Conservation (phyloP, 1,139 yeast genomes). For the Pichia sorboxylosa region DNA sequence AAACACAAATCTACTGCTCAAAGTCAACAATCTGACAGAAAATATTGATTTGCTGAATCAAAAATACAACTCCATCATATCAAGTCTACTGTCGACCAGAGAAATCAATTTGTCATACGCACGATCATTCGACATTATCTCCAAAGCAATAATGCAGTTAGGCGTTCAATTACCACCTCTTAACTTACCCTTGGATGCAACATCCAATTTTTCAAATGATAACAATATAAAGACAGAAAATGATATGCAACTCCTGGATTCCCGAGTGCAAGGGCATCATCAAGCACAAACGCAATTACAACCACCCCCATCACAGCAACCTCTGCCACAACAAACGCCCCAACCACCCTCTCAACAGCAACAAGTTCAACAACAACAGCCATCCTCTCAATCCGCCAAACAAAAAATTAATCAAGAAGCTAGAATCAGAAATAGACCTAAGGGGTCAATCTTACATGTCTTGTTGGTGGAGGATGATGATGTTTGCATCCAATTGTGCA, state of each 20-base stretch:
- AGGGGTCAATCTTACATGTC: constrained; percentile 43
- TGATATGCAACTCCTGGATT: not conserved
- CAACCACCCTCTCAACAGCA: not conserved
- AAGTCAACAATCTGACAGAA: constrained; percentile 11
- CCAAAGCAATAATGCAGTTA: constrained; percentile 38
- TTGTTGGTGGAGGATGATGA: constrained; percentile 79
- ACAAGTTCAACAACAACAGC: not conserved
- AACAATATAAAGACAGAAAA: not conserved
- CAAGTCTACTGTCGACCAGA: constrained; percentile 45
- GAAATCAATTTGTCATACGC: constrained; percentile 45
- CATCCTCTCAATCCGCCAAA: not conserved
- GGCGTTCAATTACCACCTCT: constrained; percentile 61
- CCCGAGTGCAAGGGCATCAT: too few relatives aligned
- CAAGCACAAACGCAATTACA: not conserved
- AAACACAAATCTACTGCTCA: constrained; percentile 12
- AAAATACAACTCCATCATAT: constrained; percentile 55
- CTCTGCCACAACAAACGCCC: not conserved
- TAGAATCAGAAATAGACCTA: constrained; percentile 20
- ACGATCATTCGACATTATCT: constrained; percentile 37
- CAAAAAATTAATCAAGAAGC: constrained; percentile 1
- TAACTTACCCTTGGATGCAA: constrained; percentile 33
- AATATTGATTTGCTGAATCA: constrained; percentile 12
- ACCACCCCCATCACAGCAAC: not conserved
- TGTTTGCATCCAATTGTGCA: constrained; percentile 67
- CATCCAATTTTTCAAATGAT: constrained; percentile 12